phyloP scores from a whole-genome alignment of 2,329 filamentous ascomycete genomes.

The Thermoascus crustaceus region DNA sequence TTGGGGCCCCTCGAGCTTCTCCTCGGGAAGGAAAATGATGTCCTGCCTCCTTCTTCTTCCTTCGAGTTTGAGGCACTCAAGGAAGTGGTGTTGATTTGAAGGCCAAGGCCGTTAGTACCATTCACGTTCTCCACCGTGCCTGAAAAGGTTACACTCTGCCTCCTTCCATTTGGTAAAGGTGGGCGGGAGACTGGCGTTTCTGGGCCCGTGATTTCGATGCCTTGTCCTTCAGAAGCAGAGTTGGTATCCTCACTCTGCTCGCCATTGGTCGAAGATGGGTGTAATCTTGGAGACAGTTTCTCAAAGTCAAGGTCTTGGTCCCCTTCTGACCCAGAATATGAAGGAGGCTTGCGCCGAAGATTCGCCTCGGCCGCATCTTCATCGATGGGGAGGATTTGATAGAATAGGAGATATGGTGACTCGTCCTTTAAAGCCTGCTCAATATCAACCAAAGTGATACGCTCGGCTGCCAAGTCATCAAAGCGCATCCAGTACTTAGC shows the following conservation, averaged over 20 bases:
- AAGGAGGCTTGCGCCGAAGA: slow-evolving; percentile 25
- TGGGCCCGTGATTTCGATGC: slow-evolving; percentile 29
- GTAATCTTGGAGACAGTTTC: slow-evolving; percentile 14
- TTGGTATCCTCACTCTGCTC: slow-evolving; percentile 14
- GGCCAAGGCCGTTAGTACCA: too few species aligned
- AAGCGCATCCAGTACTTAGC: slow-evolving; percentile 82
- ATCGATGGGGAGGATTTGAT: slow-evolving; percentile 82
- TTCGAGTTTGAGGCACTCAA: too few species aligned
- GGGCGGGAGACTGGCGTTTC: slow-evolving; percentile 15
- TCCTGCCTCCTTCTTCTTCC: too few species aligned
- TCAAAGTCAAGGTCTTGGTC: slow-evolving; percentile 15
- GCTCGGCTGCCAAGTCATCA: slow-evolving; percentile 69
- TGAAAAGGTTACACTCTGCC: slow-evolving; percentile 22
- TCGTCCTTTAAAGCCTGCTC: slow-evolving; percentile 71
- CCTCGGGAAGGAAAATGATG: slow-evolving; percentile 20
- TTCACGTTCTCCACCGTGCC: slow-evolving; percentile 11
- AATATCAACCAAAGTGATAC: slow-evolving; percentile 71
- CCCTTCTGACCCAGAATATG: slow-evolving; percentile 19
- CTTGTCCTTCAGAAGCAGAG: slow-evolving; percentile 23
- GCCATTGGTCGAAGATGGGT: slow-evolving; percentile 12
- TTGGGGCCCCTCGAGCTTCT: slow-evolving; percentile 21
- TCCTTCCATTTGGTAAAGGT: slow-evolving; percentile 16
- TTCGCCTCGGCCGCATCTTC: slow-evolving; percentile 46
- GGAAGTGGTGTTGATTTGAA: too few species aligned
- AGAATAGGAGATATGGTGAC: slow-evolving; percentile 90